Conservation (phyloP, 2,329 filamentous ascomycete species). For the Hypoxylon sp. region DNA sequence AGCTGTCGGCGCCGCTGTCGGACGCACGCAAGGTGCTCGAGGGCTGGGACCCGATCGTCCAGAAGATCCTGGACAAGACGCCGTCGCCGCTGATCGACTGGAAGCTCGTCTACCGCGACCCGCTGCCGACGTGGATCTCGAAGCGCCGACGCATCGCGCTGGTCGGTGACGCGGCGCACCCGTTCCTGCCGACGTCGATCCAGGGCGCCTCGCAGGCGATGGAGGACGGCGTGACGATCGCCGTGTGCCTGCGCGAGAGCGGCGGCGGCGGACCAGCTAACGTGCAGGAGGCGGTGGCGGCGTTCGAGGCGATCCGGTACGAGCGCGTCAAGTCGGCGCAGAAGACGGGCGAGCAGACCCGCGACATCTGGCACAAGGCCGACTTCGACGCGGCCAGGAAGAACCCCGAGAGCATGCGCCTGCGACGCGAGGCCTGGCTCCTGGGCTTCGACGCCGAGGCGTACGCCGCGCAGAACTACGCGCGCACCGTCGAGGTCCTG, state of each 20-base stretch:
- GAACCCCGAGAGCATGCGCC: slow-evolving; percentile 54
- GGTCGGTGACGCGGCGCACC: slow-evolving; percentile 60
- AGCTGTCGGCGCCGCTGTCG: slow-evolving; percentile 35
- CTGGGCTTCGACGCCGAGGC: slow-evolving; percentile 58
- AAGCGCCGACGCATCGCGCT: slow-evolving; percentile 51
- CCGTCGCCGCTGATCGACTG: slow-evolving; percentile 47
- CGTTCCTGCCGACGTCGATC: slow-evolving; percentile 57
- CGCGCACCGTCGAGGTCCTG: slow-evolving; percentile 38
- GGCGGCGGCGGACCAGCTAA: slow-evolving; percentile 43
- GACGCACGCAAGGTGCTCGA: slow-evolving; percentile 46
- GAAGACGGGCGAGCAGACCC: slow-evolving; percentile 56
- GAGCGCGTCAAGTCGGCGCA: slow-evolving; percentile 57
- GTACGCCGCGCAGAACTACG: slow-evolving; percentile 53
- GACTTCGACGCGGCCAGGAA: slow-evolving; percentile 57
- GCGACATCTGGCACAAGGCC: slow-evolving; percentile 62
- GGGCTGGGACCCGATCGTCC: slow-evolving; percentile 48
- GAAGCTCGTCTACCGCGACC: slow-evolving; percentile 51
- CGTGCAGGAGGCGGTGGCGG: slow-evolving; percentile 52
- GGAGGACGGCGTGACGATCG: slow-evolving; percentile 59
- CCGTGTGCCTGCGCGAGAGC: slow-evolving; percentile 51
- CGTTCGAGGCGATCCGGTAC: slow-evolving; percentile 57
- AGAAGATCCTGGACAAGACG: slow-evolving; percentile 53
- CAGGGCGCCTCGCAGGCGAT: slow-evolving; percentile 59
- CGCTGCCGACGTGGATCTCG: slow-evolving; percentile 53
- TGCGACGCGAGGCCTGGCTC: slow-evolving; percentile 58